Conservation (phyloP, 441 rosid genomes). For the Kokia cookei region DNA sequence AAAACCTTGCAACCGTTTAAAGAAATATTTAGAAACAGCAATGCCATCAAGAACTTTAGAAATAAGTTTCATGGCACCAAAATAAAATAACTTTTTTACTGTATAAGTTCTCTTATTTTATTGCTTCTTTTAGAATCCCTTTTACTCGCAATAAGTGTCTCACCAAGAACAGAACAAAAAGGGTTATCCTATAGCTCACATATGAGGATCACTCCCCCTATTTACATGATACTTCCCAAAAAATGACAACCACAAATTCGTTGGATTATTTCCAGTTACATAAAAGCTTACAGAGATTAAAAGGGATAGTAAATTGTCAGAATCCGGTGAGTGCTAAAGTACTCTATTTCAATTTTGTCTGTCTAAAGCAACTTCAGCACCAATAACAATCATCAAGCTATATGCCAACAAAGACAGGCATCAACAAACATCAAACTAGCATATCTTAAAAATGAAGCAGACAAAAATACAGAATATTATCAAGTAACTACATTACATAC, state of each 20-base stretch:
- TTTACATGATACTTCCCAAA: background rate
- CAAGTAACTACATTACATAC: conserved; percentile 32
- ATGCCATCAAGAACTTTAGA: background rate
- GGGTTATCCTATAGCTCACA: background rate
- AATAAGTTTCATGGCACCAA: background rate
- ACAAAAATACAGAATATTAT: background rate
- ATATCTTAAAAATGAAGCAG: background rate
- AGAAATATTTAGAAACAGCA: background rate
- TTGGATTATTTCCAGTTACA: background rate
- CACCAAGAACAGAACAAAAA: background rate
- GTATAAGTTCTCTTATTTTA: background rate
- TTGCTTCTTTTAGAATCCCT: background rate
- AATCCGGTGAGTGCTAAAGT: background rate
- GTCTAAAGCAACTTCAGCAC: background rate
- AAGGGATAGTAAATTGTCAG: background rate
- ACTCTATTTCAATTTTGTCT: background rate
- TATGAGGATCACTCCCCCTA: background rate
- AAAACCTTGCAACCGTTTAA: background rate
- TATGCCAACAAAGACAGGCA: background rate
- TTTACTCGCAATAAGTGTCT: background rate
- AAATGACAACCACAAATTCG: background rate
- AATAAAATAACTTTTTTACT: background rate
- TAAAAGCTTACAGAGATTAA: background rate
- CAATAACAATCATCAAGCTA: background rate
- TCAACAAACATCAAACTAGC: background rate